Evolutionary conservation across 441 rosid genomes (phyloP).

Genomic region (Erodium moschatum): DNA sequence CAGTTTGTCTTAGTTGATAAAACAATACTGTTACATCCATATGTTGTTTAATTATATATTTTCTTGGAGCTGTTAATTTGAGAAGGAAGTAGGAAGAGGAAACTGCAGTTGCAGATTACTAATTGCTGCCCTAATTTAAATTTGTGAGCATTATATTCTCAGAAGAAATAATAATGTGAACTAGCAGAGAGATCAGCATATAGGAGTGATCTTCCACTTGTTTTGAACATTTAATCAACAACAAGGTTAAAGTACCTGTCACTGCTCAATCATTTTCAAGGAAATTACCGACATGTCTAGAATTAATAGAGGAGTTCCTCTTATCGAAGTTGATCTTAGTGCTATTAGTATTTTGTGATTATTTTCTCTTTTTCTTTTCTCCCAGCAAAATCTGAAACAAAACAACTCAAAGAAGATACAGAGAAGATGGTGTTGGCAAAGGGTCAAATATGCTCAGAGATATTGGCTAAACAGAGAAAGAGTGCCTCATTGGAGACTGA

Average conservation of each 20-base stretch:
- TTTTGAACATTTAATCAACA: background rate
- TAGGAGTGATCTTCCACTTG: background rate
- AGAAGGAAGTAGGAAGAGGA: no score
- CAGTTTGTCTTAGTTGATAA: background rate
- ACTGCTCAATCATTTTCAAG: background rate
- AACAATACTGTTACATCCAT: background rate
- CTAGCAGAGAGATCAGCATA: background rate
- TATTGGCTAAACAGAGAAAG: conserved; percentile 52
- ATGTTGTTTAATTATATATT: background rate
- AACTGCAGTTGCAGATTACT: background rate
- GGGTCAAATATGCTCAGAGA: conserved; percentile 46
- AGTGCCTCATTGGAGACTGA: conserved; percentile 47
- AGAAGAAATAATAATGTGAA: background rate
- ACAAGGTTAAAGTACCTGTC: background rate
- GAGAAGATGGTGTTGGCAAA: conserved; percentile 43
- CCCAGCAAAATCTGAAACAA: conserved; percentile 45
- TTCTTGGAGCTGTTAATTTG: background rate
- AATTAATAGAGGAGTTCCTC: background rate
- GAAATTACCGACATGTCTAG: background rate
- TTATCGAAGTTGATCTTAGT: background rate
- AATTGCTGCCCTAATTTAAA: background rate
- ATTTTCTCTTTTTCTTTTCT: conserved; percentile 5
- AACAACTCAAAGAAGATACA: conserved; percentile 39
- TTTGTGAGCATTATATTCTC: background rate
- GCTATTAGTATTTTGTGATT: background rate